Evolutionary conservation across 2,329 filamentous ascomycete genomes (phyloP).

Genomic region (Pseudogymnoascus sp.): DNA sequence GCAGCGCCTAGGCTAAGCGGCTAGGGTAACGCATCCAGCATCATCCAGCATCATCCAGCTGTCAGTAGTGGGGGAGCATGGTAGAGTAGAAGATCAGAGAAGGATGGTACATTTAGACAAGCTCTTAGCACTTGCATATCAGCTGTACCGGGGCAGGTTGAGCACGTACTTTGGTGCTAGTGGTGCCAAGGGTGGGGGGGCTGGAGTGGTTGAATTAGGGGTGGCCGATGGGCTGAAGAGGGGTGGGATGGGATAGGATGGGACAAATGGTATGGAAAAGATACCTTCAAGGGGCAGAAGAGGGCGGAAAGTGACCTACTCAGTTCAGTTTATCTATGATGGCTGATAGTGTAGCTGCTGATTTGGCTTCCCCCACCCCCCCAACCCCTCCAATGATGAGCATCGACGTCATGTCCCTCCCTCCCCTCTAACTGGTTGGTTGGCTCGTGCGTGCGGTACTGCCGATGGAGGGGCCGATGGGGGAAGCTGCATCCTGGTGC

Average conservation of each 20-base stretch:
- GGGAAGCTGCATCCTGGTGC: neutral
- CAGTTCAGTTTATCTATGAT: neutral
- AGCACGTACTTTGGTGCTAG: neutral
- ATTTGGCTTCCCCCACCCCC: neutral
- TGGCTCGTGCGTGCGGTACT: neutral
- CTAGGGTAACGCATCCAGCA: neutral
- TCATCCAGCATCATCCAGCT: neutral
- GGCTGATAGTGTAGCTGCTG: neutral
- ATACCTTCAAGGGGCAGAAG: too few species aligned
- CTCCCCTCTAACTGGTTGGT: neutral
- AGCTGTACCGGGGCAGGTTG: neutral
- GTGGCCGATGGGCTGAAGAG: neutral
- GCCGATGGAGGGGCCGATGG: too few species aligned
- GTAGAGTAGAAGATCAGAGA: too few species aligned
- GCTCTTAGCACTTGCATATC: neutral
- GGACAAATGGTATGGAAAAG: too few species aligned
- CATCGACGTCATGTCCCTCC: neutral
- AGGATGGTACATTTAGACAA: neutral
- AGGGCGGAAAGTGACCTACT: too few species aligned
- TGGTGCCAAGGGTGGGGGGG: too few species aligned
- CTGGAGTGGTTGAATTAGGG: neutral
- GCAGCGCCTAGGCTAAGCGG: neutral
- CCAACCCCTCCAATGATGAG: neutral
- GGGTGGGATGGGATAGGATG: neutral
- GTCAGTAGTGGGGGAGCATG: neutral